Evolutionary conservation across 495 filamentous ascomycete genomes (phyloP), one percentile per base, ranked within the genome.

Genomic region (Aspergillus biplanus): DNA sequence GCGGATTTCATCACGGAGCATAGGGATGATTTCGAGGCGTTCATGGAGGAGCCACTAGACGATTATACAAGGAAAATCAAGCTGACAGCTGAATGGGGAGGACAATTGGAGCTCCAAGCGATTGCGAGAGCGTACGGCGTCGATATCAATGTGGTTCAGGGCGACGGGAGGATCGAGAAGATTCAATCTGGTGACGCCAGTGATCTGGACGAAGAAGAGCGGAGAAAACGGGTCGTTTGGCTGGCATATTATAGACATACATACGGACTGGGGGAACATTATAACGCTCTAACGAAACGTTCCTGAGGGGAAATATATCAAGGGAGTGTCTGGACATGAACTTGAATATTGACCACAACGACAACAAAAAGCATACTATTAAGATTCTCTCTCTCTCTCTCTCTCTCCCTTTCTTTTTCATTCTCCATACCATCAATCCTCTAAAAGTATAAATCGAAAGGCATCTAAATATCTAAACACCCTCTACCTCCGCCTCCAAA

Each of bases 11-110:
- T 90, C 42, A 65, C 67, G 44, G 71, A 83, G 48, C 78, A 89
- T 66, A 75, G 80, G 48, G 85, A 87, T 52, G 87, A 89, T 47
- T 90, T 89, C 60, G 80, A 73, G 39, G 77, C 84, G 0, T 99
- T 89, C 72, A 85, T 99, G 69, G 95, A 97, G 70, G 92, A 95
- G 74, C 86, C 87, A 15, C 73, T 97, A 33, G 85, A 85, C 15
- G 79, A 77, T 6, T 96, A 98, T 69, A 84, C 91, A 31, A 73
- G 77, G 52, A 92, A 89, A 75, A 90, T 99, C 33, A 79, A 87
- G 61, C 87, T 95, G 56, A 97, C 95, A 33, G 94, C 92, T 0
- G 96, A 97, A 77, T 99, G 95, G 95, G 95, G 95, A 37, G 95
- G 95, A 0, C 92, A 98, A 78, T 69, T 96, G 58, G 95, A 99